Percentiles rank a stretch among this genome's conserved stretches.
phyloP scores from a whole-genome alignment of 2,329 filamentous ascomycete species.

The Ustilaginoidea virens region DNA sequence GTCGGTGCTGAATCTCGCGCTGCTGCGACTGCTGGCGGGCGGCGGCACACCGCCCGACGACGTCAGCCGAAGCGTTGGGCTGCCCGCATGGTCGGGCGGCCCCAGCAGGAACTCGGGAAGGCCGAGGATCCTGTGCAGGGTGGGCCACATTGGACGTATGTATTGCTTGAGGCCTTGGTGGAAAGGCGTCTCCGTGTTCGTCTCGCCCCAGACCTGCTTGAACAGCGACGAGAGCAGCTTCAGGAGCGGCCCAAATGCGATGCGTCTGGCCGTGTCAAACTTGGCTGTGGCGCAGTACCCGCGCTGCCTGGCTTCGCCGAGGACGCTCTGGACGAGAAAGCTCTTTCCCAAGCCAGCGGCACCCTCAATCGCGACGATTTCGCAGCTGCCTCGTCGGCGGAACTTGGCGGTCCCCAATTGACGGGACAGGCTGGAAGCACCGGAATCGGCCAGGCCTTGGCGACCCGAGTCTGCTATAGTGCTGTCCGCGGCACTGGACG shows the following conservation, averaged over 20 bases:
- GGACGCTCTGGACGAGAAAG: conserved; percentile 46
- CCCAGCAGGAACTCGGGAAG: conserved; percentile 56
- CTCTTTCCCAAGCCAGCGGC: conserved; percentile 50
- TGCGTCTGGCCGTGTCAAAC: conserved; percentile 45
- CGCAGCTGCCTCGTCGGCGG: conserved; percentile 44
- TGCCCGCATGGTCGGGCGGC: conserved; percentile 21
- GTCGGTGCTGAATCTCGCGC: conserved; percentile 17
- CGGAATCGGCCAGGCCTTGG: conserved; percentile 27
- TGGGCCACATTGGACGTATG: conserved; percentile 47
- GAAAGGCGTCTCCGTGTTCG: conserved; percentile 48
- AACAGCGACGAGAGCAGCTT: conserved; percentile 51
- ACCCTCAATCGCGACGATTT: conserved; percentile 46
- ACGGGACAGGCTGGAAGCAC: conserved; percentile 33
- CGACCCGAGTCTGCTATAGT: conserved; percentile 25
- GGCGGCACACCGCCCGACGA: conserved; percentile 1
- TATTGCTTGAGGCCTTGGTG: conserved; percentile 47
- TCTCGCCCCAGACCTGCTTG: conserved; percentile 52
- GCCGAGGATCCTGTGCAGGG: conserved; percentile 44
- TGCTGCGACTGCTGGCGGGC: conserved; percentile 11
- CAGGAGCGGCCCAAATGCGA: conserved; percentile 46
- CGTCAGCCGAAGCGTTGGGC: conserved; percentile 3
- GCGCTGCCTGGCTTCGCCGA: conserved; percentile 42
- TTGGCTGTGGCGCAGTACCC: conserved; percentile 53
- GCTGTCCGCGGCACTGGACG: conserved; percentile 29
- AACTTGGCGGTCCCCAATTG: conserved; percentile 43